Evolutionary conservation across 371 early-diverging fungal genomes (phyloP).

Genomic region (Phascolomyces articulosus): DNA sequence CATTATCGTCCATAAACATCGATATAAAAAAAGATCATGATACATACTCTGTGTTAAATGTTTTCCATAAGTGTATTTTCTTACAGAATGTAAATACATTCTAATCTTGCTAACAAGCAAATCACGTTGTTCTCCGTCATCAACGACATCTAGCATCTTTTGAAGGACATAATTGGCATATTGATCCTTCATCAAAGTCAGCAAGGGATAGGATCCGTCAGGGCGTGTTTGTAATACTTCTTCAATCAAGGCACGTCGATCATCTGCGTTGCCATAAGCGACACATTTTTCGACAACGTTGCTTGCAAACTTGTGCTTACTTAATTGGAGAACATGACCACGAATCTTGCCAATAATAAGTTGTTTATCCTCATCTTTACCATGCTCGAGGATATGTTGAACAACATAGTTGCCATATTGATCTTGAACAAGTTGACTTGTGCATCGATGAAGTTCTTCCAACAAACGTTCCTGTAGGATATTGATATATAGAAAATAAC

Average conservation of each 20-base stretch:
- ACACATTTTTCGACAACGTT: slow-evolving; percentile 99
- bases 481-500: neutral
- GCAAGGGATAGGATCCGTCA: slow-evolving; percentile 80
- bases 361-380: slow-evolving; percentile 83
- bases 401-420: slow-evolving; percentile 99
- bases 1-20: no score
- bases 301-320: slow-evolving; percentile 99
- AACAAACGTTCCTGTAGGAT: slow-evolving; percentile 67
- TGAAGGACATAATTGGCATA: slow-evolving; percentile 99
- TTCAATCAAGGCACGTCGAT: slow-evolving; percentile 81
- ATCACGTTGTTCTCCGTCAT: slow-evolving; percentile 84
- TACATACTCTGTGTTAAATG: slow-evolving; percentile 84
- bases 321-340: slow-evolving; percentile 86
- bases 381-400: slow-evolving; percentile 98
- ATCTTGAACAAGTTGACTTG: slow-evolving; percentile 93
- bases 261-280: slow-evolving; percentile 71
- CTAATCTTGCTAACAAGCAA: slow-evolving; percentile 83
- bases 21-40: no score
- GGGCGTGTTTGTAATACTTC: slow-evolving; percentile 77
- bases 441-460: slow-evolving; percentile 92
- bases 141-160: slow-evolving; percentile 96
- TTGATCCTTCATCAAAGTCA: slow-evolving; percentile 98
- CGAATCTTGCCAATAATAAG: slow-evolving; percentile 89
- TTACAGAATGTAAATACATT: slow-evolving; percentile 86
- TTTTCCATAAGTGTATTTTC: slow-evolving; percentile 97